Evolutionary conservation across 2,329 filamentous ascomycete genomes (phyloP).

Genomic region (Nemania bipapillata): DNA sequence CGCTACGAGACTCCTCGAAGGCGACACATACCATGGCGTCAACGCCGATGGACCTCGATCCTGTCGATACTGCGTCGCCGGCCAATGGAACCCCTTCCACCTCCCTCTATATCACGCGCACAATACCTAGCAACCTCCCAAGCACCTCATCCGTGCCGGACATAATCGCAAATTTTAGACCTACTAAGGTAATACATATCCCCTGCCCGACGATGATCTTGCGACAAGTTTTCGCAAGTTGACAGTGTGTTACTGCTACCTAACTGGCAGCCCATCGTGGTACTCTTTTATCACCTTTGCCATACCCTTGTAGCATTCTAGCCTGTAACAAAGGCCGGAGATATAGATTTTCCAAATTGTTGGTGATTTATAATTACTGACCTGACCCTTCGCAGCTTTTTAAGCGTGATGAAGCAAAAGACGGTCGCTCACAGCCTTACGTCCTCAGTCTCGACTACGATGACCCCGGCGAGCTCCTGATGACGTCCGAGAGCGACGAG

Average conservation of each 20-base stretch:
- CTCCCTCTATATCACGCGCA: conserved; percentile 63
- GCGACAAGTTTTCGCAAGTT: neutral
- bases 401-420: conserved; percentile 66
- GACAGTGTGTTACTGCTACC: neutral
- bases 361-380: conserved; percentile 17
- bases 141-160: conserved; percentile 77
- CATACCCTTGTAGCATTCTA: too few species aligned
- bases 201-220: neutral
- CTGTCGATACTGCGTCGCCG: conserved; percentile 54
- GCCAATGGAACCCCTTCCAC: conserved; percentile 54
- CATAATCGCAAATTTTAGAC: conserved; percentile 79
- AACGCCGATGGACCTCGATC: conserved; percentile 68
- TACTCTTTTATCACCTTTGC: neutral
- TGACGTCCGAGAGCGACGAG: conserved; percentile 92
- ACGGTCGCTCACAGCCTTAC: conserved; percentile 65
- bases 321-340: neutral
- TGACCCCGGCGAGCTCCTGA: conserved; percentile 89
- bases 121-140: conserved; percentile 55
- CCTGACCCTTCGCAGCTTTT: conserved; percentile 63
- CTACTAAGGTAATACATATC: conserved; percentile 72
- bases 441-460: conserved; percentile 96
- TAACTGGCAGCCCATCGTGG: neutral
- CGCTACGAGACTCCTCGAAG: neutral
- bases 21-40: conserved; percentile 57
- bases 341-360: neutral